phyloP scores from a whole-genome alignment of 257 asterid species.

The Voacanga thouarsii region DNA sequence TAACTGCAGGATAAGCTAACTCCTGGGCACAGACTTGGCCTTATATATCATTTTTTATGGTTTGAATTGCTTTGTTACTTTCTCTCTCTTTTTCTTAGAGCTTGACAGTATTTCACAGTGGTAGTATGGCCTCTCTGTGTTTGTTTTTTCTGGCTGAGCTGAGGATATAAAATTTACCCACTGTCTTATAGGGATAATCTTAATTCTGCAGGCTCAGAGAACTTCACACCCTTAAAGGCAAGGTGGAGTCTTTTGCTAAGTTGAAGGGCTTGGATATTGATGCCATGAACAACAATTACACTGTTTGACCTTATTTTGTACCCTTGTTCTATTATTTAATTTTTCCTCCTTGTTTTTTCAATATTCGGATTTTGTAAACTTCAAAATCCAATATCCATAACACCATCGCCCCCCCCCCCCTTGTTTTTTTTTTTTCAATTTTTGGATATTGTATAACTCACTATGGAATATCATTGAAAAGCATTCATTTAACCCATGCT shows the following conservation, averaged over 20 bases:
- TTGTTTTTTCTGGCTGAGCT: neutral
- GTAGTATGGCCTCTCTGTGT: neutral
- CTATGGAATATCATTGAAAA: neutral
- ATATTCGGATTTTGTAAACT: neutral
- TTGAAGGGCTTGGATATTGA: constrained; percentile 51
- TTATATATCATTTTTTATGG: neutral
- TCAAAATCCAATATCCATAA: neutral
- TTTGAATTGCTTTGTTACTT: neutral
- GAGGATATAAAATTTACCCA: neutral
- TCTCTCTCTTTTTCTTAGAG: neutral
- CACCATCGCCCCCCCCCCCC: no score
- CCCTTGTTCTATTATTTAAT: neutral
- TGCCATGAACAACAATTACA: constrained; percentile 46
- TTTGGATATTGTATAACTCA: neutral
- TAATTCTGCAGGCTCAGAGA: constrained; percentile 45
- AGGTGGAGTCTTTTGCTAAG: constrained; percentile 55
- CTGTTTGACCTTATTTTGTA: constrained; percentile 25
- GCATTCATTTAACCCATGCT: neutral
- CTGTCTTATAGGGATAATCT: neutral
- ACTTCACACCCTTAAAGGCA: constrained; percentile 55
- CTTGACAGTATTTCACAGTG: neutral
- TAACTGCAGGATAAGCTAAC: neutral
- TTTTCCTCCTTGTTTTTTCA: neutral
- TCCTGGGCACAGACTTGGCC: no score
- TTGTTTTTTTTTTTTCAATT: neutral